Evolutionary conservation across 305 asterid species (phyloP).

Genomic region (Andrographis paniculata): DNA sequence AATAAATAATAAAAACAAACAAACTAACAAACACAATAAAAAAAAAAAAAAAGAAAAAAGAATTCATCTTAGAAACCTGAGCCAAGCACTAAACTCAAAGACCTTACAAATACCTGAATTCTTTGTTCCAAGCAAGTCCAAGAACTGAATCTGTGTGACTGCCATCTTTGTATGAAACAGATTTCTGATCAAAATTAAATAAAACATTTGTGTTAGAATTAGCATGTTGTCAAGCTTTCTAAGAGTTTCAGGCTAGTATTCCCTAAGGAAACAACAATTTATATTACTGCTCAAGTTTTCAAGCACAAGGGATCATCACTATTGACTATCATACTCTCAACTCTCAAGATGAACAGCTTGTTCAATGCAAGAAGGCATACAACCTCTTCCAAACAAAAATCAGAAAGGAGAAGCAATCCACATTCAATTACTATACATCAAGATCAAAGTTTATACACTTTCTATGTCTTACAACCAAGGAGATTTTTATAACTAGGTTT

Average conservation of each 20-base stretch:
- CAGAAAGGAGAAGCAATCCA: neutral
- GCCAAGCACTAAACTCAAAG: conserved; percentile 7
- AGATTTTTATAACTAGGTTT: no score
- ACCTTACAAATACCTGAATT: conserved; percentile 44
- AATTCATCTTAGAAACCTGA: neutral
- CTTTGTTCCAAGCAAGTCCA: conserved; percentile 96
- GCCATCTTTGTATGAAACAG: conserved; percentile 64
- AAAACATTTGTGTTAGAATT: conserved; percentile 2
- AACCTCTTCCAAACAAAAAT: neutral
- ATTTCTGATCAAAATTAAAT: conserved; percentile 35
- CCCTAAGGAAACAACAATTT: neutral
- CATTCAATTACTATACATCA: no score
- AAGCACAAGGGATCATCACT: no score
- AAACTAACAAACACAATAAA: no score
- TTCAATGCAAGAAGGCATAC: no score
- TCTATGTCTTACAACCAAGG: neutral
- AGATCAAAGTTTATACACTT: neutral
- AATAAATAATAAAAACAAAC: no score
- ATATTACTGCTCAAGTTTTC: neutral
- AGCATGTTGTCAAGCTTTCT: neutral
- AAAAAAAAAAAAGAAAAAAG: no score
- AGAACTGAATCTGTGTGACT: conserved; percentile 88
- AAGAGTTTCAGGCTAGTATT: neutral
- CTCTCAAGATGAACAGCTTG: no score
- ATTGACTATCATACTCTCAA: no score